Conservation (phyloP, 305 asterid genomes). For the Fraxinus platypoda region DNA sequence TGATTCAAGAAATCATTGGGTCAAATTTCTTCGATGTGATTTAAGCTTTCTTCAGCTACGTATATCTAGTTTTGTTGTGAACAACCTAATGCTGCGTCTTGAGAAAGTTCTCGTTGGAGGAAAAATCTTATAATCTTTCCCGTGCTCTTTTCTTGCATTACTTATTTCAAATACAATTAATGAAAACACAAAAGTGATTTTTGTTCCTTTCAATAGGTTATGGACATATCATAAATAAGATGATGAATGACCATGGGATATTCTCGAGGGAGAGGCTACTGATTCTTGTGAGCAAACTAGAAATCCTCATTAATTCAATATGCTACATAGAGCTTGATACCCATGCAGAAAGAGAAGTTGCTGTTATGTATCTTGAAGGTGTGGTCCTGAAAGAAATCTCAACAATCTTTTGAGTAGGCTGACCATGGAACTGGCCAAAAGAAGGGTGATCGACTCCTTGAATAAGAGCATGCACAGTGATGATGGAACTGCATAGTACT, state of each 20-base stretch:
- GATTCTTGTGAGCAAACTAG: constrained; percentile 73
- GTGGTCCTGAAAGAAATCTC: constrained; percentile 49
- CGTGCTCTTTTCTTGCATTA: neutral
- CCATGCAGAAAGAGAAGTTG: constrained; percentile 88
- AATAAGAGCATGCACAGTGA: constrained; percentile 82
- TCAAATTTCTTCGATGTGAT: too few species aligned
- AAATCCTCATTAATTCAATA: constrained; percentile 52
- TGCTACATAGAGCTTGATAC: constrained; percentile 87
- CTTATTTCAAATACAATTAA: neutral
- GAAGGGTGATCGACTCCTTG: constrained; percentile 66
- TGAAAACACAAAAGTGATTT: neutral
- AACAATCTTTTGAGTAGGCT: constrained; percentile 34
- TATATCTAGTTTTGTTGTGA: too few species aligned
- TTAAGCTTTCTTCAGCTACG: too few species aligned
- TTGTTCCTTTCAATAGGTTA: constrained; percentile 48
- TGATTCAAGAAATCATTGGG: too few species aligned
- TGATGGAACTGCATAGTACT: constrained; percentile 79
- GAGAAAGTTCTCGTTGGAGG: neutral
- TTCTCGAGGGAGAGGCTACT: constrained; percentile 88
- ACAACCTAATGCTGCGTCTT: neutral
- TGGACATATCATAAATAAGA: constrained; percentile 83
- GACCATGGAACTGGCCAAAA: constrained; percentile 55
- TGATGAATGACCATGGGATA: constrained; percentile 97
- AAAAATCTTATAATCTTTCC: neutral
- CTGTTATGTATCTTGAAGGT: constrained; percentile 79